A percentile compares a stretch with the other conserved stretches of the same genome.
phyloP scores from a whole-genome alignment of 2,329 filamentous ascomycete genomes.

The Macrophomina tecta region DNA sequence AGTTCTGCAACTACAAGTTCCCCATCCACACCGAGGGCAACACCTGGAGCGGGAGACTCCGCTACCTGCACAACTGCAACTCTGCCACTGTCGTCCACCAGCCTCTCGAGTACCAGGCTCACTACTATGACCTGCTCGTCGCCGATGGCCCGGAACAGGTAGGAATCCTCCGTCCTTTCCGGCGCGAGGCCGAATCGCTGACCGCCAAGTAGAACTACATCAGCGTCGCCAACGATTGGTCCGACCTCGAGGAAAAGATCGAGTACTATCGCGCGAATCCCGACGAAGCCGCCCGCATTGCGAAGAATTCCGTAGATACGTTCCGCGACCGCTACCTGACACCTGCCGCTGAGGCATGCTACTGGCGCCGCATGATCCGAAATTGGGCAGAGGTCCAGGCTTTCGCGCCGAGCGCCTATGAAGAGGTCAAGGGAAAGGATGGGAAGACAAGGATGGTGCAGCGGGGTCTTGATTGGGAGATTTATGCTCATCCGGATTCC shows the following conservation, averaged over 20 bases:
- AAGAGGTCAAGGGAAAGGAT: neutral
- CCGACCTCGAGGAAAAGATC: constrained; percentile 45
- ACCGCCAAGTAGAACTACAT: constrained; percentile 51
- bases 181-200: neutral
- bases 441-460: constrained; percentile 14
- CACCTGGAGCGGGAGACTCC: constrained; percentile 40
- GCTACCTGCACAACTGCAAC: constrained; percentile 43
- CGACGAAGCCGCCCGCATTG: constrained; percentile 54
- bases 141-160: constrained; percentile 44
- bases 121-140: constrained; percentile 55
- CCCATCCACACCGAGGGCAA: constrained; percentile 35
- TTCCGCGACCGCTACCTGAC: constrained; percentile 62
- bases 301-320: constrained; percentile 53
- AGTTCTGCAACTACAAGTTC: constrained; percentile 35
- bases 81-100: constrained; percentile 59
- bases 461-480: constrained; percentile 11
- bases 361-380: constrained; percentile 57
- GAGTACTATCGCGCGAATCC: constrained; percentile 52
- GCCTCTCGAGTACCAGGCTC: constrained; percentile 55
- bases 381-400: constrained; percentile 16
- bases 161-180: neutral
- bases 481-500: neutral
- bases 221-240: constrained; percentile 53
- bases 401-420: neutral
- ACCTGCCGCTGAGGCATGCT: constrained; percentile 61